Conservation (phyloP, 2,329 filamentous ascomycete genomes). For the Rutstroemia sydowiana region DNA sequence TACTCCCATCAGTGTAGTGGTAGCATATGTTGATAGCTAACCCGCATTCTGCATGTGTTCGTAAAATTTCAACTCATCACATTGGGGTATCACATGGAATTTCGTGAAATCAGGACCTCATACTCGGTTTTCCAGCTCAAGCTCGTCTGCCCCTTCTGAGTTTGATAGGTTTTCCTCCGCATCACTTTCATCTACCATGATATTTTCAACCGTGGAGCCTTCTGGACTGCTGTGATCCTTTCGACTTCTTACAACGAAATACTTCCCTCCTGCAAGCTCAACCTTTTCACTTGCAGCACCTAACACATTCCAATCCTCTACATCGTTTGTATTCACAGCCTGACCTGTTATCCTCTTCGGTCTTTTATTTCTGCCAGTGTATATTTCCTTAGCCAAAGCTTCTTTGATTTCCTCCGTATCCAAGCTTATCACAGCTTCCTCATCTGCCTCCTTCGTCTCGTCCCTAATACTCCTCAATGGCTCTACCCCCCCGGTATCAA, state of each 20-base stretch:
- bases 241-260: slow-evolving; percentile 32
- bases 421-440: slow-evolving; percentile 52
- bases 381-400: slow-evolving; percentile 52
- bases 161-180: no score
- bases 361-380: slow-evolving; percentile 40
- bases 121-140: no score
- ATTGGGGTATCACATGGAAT: no score
- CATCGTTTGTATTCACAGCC: slow-evolving; percentile 13
- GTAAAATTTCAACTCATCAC: no score
- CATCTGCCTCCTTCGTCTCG: slow-evolving; percentile 53
- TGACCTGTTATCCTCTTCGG: slow-evolving; percentile 22
- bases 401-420: slow-evolving; percentile 34
- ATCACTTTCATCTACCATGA: neutral
- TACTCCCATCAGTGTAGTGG: no score
- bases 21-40: no score
- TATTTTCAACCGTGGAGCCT: neutral
- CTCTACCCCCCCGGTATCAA: slow-evolving; percentile 65
- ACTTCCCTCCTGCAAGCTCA: slow-evolving; percentile 25
- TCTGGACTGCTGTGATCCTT: slow-evolving; percentile 5
- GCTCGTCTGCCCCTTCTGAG: no score
- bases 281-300: slow-evolving; percentile 27
- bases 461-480: slow-evolving; percentile 77
- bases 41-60: no score
- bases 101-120: no score
- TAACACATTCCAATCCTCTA: slow-evolving; percentile 29